phyloP scores from a whole-genome alignment of 2,329 filamentous ascomycete species.

The Didymella sp. region DNA sequence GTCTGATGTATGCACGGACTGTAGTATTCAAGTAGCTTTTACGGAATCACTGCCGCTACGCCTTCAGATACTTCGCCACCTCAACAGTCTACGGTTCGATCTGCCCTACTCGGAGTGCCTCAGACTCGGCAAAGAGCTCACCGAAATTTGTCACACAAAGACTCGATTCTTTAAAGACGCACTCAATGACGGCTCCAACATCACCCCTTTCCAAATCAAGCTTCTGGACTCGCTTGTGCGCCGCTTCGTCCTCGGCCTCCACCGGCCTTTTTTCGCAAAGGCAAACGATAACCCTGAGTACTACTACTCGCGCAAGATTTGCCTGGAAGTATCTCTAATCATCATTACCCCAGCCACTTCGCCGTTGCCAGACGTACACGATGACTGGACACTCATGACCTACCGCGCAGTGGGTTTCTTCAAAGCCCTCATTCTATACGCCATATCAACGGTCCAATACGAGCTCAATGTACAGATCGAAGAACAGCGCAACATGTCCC shows the following conservation, averaged over 20 bases:
- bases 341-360: conserved; percentile 29
- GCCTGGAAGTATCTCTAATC: conserved; percentile 50
- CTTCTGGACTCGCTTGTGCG: conserved; percentile 61
- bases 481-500: conserved; percentile 19
- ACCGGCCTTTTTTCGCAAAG: conserved; percentile 57
- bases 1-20: conserved; percentile 41
- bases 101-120: conserved; percentile 42
- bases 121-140: conserved; percentile 36
- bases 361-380: conserved; percentile 15
- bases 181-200: conserved; percentile 10
- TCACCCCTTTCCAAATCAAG: conserved; percentile 55
- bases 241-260: conserved; percentile 63
- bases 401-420: conserved; percentile 34
- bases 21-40: conserved; percentile 48
- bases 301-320: conserved; percentile 59
- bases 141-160: conserved; percentile 29
- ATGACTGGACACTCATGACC: conserved; percentile 34
- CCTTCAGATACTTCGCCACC: conserved; percentile 43
- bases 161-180: conserved; percentile 26
- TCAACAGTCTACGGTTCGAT: conserved; percentile 44
- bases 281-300: conserved; percentile 56
- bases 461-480: conserved; percentile 35
- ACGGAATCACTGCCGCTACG: conserved; percentile 46
- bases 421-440: conserved; percentile 35
- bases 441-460: conserved; percentile 32